Evolutionary conservation across 441 rosid genomes (phyloP).

Genomic region (Macaranga tanarius): DNA sequence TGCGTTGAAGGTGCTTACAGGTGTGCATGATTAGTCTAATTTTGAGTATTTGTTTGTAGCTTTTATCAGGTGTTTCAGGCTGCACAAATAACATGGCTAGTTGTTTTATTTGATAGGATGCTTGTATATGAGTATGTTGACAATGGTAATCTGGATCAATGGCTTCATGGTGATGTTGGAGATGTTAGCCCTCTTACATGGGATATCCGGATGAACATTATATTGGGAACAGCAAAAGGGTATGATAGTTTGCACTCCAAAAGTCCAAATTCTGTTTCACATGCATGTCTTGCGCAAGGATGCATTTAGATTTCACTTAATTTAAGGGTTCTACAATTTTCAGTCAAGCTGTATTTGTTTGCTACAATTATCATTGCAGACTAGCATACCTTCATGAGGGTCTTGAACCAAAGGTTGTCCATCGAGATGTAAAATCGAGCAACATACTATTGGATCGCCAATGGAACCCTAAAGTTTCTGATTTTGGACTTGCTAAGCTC

Average conservation of each 20-base stretch:
- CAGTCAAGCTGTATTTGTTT: slow-evolving; percentile 3
- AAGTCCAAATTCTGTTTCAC: neutral
- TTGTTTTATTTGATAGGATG: slow-evolving; percentile 50
- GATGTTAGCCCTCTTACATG: slow-evolving; percentile 82
- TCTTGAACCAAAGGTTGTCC: slow-evolving; percentile 97
- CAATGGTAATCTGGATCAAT: slow-evolving; percentile 92
- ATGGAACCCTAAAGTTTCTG: slow-evolving; percentile 90
- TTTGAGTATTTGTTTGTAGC: slow-evolving; percentile 4
- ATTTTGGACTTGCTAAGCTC: slow-evolving; percentile 97
- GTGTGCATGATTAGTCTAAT: slow-evolving; percentile 28
- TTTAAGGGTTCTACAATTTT: neutral
- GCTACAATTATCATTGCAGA: slow-evolving; percentile 36
- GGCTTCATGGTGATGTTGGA: slow-evolving; percentile 96
- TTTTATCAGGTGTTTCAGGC: slow-evolving; percentile 4
- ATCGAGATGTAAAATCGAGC: slow-evolving; percentile 87
- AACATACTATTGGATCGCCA: slow-evolving; percentile 87
- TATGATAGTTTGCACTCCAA: slow-evolving; percentile 17
- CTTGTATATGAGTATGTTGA: slow-evolving; percentile 90
- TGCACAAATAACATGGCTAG: neutral
- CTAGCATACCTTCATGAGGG: slow-evolving; percentile 98
- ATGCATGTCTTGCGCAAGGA: neutral
- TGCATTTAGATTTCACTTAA: neutral
- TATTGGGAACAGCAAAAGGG: slow-evolving; percentile 94
- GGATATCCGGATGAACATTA: slow-evolving; percentile 83
- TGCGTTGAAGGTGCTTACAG: slow-evolving; percentile 96